Conservation (phyloP, 805 yeast genomes). For the Kregervanrija pseudodelftensis region DNA sequence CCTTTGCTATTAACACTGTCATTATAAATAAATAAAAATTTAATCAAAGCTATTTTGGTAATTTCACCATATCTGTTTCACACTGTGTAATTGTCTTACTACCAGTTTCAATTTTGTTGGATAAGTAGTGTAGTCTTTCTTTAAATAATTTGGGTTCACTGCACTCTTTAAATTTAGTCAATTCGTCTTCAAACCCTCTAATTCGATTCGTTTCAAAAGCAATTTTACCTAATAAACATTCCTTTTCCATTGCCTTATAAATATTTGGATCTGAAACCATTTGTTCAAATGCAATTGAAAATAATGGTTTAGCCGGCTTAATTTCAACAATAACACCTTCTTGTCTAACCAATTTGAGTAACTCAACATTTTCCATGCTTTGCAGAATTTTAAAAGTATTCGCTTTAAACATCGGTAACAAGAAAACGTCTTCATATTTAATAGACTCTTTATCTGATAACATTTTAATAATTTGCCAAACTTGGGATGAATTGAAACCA, state of each 20-base stretch:
- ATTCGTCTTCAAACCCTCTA: slow-evolving; percentile 60
- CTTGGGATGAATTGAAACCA: slow-evolving; percentile 70
- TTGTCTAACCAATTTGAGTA: slow-evolving; percentile 64
- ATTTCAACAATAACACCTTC: slow-evolving; percentile 68
- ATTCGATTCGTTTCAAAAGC: slow-evolving; percentile 57
- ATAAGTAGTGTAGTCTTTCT: slow-evolving; percentile 57
- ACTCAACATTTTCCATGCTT: slow-evolving; percentile 72
- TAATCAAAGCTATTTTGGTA: background rate
- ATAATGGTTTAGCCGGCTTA: slow-evolving; percentile 79
- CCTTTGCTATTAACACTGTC: background rate
- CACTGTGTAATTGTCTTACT: slow-evolving; percentile 42
- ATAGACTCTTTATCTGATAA: slow-evolving; percentile 45
- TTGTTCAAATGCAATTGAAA: slow-evolving; percentile 66
- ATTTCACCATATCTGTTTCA: slow-evolving; percentile 32
- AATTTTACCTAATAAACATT: slow-evolving; percentile 48
- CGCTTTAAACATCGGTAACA: slow-evolving; percentile 53
- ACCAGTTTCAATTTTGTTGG: slow-evolving; percentile 57
- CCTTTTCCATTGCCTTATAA: slow-evolving; percentile 55
- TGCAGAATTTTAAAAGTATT: slow-evolving; percentile 49
- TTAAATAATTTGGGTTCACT: slow-evolving; percentile 48
- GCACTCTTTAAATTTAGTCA: slow-evolving; percentile 47
- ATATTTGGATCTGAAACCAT: slow-evolving; percentile 52
- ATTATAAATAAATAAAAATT: background rate
- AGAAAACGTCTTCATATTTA: slow-evolving; percentile 43
- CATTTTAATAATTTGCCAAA: slow-evolving; percentile 73